phyloP scores from a whole-genome alignment of 495 filamentous ascomycete genomes.

The Lophiotrema nucula region DNA sequence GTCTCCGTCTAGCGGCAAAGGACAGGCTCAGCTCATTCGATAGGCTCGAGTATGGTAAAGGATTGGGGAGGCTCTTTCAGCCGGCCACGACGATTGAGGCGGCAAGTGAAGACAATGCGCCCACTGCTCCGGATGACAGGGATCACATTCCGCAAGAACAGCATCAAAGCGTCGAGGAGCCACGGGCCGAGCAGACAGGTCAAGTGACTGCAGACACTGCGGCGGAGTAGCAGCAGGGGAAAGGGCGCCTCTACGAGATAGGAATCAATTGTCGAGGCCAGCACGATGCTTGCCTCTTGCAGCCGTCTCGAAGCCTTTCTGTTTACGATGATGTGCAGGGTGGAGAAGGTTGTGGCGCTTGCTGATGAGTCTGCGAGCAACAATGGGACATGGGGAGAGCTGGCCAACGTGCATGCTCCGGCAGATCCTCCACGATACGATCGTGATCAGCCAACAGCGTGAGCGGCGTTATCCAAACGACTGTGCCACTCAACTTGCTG shows the following conservation, averaged over 20 bases:
- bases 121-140: constrained; percentile 31
- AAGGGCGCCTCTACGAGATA: constrained; percentile 35
- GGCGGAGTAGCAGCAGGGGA: constrained; percentile 48
- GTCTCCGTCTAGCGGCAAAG: constrained; percentile 72
- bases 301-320: constrained; percentile 25
- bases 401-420: constrained; percentile 26
- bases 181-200: constrained; percentile 34
- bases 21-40: constrained; percentile 74
- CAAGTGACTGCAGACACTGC: constrained; percentile 28
- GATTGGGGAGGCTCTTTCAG: constrained; percentile 55
- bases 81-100: constrained; percentile 27
- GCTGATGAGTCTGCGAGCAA: constrained; percentile 13
- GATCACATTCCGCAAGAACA: constrained; percentile 27
- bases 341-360: constrained; percentile 36
- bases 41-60: constrained; percentile 78
- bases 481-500: constrained; percentile 30
- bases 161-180: constrained; percentile 31
- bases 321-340: constrained; percentile 46
- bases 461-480: constrained; percentile 2
- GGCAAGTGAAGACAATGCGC: constrained; percentile 30
- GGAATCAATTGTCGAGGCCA: constrained; percentile 28
- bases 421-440: constrained; percentile 31
- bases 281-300: constrained; percentile 22
- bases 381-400: constrained; percentile 15
- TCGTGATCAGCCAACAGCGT: constrained; percentile 21